Conservation (phyloP, 2,329 filamentous ascomycete species). For the Knufia petricola region DNA sequence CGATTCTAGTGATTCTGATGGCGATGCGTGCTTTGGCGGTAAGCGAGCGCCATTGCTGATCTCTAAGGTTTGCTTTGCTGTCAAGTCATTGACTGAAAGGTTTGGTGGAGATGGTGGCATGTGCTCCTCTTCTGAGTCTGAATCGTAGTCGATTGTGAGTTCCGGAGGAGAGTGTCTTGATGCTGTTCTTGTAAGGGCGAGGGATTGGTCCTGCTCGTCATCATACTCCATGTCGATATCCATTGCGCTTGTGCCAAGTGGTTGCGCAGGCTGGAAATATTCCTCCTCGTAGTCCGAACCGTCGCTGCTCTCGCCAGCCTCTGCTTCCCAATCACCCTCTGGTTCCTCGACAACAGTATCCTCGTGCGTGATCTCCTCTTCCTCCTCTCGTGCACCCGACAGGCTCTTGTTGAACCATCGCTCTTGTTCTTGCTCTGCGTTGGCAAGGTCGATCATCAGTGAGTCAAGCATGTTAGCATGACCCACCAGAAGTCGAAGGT, state of each 20-base stretch:
- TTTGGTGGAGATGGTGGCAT: constrained; percentile 62
- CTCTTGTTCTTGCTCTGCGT: constrained; percentile 92
- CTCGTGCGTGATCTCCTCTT: constrained; percentile 59
- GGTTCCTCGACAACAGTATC: constrained; percentile 65
- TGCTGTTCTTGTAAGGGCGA: constrained; percentile 58
- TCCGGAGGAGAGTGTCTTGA: constrained; percentile 62
- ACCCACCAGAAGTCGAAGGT: constrained; percentile 88
- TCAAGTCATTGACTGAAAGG: constrained; percentile 49
- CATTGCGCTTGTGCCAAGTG: constrained; percentile 42
- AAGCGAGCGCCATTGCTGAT: constrained; percentile 35
- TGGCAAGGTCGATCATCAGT: constrained; percentile 82
- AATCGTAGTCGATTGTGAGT: constrained; percentile 58
- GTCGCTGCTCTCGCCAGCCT: constrained; percentile 47
- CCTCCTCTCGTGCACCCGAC: constrained; percentile 55
- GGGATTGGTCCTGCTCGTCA: constrained; percentile 52
- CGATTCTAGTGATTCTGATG: constrained; percentile 34
- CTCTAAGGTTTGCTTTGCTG: constrained; percentile 44
- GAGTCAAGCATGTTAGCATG: constrained; percentile 97
- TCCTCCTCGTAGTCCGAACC: constrained; percentile 45
- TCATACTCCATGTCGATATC: constrained; percentile 43
- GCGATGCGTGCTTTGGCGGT: constrained; percentile 21
- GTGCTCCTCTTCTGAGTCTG: constrained; percentile 59
- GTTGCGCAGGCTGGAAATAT: constrained; percentile 45
- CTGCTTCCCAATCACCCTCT: constrained; percentile 60
- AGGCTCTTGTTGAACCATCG: constrained; percentile 97